Evolutionary conservation across 2,329 filamentous ascomycete genomes (phyloP), one percentile per base, ranked within the genome.

Genomic region (Amesomyces nigricolor): DNA sequence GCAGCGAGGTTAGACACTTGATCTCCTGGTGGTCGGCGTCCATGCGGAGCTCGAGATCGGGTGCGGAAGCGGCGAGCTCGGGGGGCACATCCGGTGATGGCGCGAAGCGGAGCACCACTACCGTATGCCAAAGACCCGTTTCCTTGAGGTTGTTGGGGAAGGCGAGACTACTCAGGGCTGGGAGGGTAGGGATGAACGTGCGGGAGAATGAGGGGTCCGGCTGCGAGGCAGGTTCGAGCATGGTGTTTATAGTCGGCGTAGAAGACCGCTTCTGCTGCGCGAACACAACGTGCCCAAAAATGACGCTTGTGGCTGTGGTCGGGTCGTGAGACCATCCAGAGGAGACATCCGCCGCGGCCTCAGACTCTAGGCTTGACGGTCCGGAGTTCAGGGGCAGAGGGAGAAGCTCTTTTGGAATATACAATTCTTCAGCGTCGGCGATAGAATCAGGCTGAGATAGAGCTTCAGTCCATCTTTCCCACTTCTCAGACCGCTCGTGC

Each of bases 271-370:
- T 13, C 32, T 55, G 17, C 19, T 51, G 50, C n/a, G 56, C 50
- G 57, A 77, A 75, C 0, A 83, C 71, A 35, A 82, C 59, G 51
- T 79, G 75, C 16, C 80, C 80, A 61, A 83, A 83, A 2, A 71
- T 69, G 10, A 78, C 78, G 2, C 63, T 66, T 1, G 75, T 73
- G 8, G 63, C 45, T 59, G 67, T 51, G 16, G 57, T 22, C 48
- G 54, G 44, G 19, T 54, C 13, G 51, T 47, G 8, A 58, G 61
- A 60, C 64, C 64, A 66, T 45, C 45, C 48, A 4, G 37, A 43
- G 22, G 32, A 14, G 37, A 5, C 22, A 8, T 29, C 22, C 32
- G 19, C 35, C 19, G 29, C 22, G 6, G 1, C 2, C 16, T 17
- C 19, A 16, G 40, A 32, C 38, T 51, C 38, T 38, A 35, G 29